Evolutionary conservation across 306 rosid genomes (phyloP).

Genomic region (Quercus berberidifolia): DNA sequence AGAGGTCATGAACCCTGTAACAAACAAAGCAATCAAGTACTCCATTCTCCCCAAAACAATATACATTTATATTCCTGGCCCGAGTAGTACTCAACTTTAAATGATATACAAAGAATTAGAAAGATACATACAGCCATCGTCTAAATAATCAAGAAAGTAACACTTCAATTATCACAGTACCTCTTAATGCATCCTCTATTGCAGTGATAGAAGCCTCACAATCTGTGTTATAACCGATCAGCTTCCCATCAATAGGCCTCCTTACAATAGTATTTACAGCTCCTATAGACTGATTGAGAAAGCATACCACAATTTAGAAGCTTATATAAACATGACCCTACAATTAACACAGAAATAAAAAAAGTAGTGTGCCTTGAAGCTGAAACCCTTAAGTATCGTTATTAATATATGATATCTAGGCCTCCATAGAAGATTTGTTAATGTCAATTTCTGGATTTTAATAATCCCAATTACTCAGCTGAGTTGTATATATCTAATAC

Average conservation of each 20-base stretch:
- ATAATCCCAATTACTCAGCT: background rate
- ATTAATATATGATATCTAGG: no score
- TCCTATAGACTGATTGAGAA: constrained; percentile 29
- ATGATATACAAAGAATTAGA: background rate
- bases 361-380: no score
- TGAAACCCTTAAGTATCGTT: no score
- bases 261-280: constrained; percentile 48
- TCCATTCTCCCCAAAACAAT: background rate
- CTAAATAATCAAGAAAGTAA: background rate
- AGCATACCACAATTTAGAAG: background rate
- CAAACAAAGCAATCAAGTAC: background rate
- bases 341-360: no score
- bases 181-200: constrained; percentile 48
- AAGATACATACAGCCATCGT: background rate
- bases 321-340: no score
- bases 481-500: background rate
- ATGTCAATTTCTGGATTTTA: background rate
- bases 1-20: background rate
- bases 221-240: constrained; percentile 47
- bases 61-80: background rate
- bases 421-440: background rate
- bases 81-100: background rate
- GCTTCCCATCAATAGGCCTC: constrained; percentile 42
- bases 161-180: background rate
- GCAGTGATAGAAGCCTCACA: constrained; percentile 48